Base-by-base conservation (phyloP, 192 early-diverging fungal species). In the Backusella australiensis region DNA sequence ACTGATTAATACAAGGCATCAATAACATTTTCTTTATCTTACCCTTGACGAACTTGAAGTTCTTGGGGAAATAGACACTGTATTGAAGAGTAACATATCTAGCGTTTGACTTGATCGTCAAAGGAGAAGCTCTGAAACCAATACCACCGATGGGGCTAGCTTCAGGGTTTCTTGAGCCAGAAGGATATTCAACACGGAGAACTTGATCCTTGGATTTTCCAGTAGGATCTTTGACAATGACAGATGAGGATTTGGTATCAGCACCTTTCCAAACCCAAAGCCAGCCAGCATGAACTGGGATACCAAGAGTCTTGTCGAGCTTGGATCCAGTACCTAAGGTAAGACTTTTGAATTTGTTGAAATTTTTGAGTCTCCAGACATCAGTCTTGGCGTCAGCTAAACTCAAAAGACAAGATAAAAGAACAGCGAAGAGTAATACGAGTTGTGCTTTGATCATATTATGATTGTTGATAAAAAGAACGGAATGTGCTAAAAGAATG, bases 31-130 rank as follows among this genome's bases (percentile, higher is more conserved):
- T 49, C 17, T 53, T 52, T 26, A 41, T 36, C 29, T 72, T 78
- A 81, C 81, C 88, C 56, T 81, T 84, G 21, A 83, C 80, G 65
- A 87, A 90, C 15, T 86, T 73, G 74, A 90, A 90, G 21, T 73
- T 77, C 8, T 69, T 74, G 14, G 85, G 83, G 74, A 86, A 87
- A 36, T 68, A 87, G n/a, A 86, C 80, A 39, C 84, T 39, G 39
- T 83, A 83, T 67, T 69, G n/a, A 6, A 83, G 68, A 7, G 67
- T 39, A 9, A 79, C 17, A 17, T 44, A 44, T 34, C 26, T 26
- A 32, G 66, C 73, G 53, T 52, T 46, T 4, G 35, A n/a, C 8
- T 72, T 41, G 34, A 83, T 41, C 0, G 63, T 29, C 17, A 83
- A 12, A 15, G 82, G 82, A n/a, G 63, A 19, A 14, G 82, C 82